phyloP scores from a whole-genome alignment of 345 rosid genomes.

The Acer yangbiense region DNA sequence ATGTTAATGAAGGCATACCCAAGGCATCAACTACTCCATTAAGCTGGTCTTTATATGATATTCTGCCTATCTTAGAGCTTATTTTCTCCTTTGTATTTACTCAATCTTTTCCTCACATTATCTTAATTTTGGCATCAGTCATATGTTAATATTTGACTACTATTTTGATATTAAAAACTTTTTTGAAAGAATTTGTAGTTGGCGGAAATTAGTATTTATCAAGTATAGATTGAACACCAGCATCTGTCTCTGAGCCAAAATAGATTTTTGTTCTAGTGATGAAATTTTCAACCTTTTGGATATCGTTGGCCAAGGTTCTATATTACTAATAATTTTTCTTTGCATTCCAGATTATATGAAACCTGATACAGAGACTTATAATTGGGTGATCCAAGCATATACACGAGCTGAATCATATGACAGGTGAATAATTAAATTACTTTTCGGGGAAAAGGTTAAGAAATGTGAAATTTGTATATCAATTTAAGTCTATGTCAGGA shows the following conservation, averaged over 20 bases:
- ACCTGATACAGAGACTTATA: constrained; percentile 92
- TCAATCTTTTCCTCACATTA: background rate
- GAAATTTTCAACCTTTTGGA: background rate
- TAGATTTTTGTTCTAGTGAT: constrained; percentile 9
- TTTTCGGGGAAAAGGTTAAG: constrained; percentile 1
- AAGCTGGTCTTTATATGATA: background rate
- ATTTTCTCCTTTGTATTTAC: background rate
- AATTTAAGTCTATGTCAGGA: background rate
- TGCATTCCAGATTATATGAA: constrained; percentile 72
- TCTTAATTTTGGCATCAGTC: background rate
- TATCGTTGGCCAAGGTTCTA: constrained; percentile 2
- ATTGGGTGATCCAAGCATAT: constrained; percentile 97
- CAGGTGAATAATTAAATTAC: constrained; percentile 50
- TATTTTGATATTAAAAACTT: background rate
- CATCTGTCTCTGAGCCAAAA: background rate
- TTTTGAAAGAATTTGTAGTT: background rate
- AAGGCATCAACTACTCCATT: background rate
- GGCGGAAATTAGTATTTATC: background rate
- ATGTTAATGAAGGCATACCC: background rate
- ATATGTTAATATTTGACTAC: background rate
- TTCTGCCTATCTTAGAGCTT: background rate
- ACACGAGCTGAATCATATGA: constrained; percentile 96
- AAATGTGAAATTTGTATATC: background rate
- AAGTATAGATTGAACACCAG: background rate
- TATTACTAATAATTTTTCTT: constrained; percentile 23